A percentile compares a stretch with the other conserved stretches of the same genome.
Evolutionary conservation across 495 filamentous ascomycete genomes (phyloP).

Genomic region (Penicillium robsamsonii): DNA sequence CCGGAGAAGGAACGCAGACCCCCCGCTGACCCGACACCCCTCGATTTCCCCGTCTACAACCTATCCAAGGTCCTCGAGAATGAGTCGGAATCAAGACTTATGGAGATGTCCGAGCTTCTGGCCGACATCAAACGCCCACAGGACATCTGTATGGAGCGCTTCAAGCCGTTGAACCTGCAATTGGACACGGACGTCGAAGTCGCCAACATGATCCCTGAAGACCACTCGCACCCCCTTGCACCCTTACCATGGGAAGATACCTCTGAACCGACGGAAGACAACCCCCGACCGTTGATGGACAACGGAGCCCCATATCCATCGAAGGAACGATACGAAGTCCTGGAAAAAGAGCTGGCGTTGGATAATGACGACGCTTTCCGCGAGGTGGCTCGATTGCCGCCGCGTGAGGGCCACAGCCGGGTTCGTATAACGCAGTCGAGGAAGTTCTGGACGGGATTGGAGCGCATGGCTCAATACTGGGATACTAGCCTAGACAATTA

Average conservation of each 20-base stretch:
- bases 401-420: constrained; percentile 39
- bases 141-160: constrained; percentile 49
- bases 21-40: constrained; percentile 44
- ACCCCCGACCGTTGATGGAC: constrained; percentile 36
- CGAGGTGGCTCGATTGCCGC: constrained; percentile 45
- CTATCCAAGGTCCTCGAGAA: constrained; percentile 27
- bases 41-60: constrained; percentile 50
- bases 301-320: constrained; percentile 51
- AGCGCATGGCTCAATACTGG: constrained; percentile 62
- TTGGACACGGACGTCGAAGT: constrained; percentile 43
- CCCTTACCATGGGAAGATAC: constrained; percentile 48
- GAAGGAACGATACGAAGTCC: constrained; percentile 47
- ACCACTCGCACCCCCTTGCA: constrained; percentile 39
- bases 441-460: constrained; percentile 59
- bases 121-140: constrained; percentile 51
- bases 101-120: constrained; percentile 42
- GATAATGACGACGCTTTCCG: constrained; percentile 59
- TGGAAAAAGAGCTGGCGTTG: constrained; percentile 49
- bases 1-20: constrained; percentile 46
- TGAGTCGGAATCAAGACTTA: constrained; percentile 30
- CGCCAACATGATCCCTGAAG: constrained; percentile 44
- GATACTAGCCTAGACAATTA: constrained; percentile 60
- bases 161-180: constrained; percentile 53
- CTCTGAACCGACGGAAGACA: constrained; percentile 22
- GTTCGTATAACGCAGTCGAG: constrained; percentile 54